These are phyloP conservation scores for Fusarium robinianum DNA, from an alignment of 2,329 filamentous ascomycete genomes.

Conservation along the genomic window DNA sequence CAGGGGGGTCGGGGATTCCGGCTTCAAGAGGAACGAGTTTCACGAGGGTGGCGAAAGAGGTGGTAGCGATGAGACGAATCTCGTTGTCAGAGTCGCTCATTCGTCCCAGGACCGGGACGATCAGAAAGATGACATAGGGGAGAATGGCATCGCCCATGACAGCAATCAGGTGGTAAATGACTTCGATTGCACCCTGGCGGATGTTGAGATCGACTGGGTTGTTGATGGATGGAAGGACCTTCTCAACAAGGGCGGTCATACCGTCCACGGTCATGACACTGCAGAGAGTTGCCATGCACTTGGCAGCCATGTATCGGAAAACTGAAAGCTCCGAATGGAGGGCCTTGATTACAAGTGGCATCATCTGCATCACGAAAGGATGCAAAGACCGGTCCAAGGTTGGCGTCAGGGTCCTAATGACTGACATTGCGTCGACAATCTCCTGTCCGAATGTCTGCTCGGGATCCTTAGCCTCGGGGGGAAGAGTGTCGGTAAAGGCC, in stretches of 20 bases:
- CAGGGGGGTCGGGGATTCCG: constrained; percentile 94
- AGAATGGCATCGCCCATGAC: constrained; percentile 97
- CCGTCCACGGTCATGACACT: constrained; percentile 94
- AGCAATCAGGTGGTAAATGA: constrained; percentile 94
- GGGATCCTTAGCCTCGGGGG: constrained; percentile 72
- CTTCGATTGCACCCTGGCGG: constrained; percentile 92
- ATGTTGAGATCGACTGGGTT: constrained; percentile 87
- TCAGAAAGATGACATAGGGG: constrained; percentile 98
- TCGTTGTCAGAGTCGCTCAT: constrained; percentile 99
- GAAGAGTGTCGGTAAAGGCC: constrained; percentile 74
- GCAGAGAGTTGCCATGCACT: constrained; percentile 96
- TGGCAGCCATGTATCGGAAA: constrained; percentile 94
- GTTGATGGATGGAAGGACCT: constrained; percentile 87
- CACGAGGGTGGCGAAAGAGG: constrained; percentile 93
- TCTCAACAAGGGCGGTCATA: constrained; percentile 94
- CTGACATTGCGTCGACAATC: constrained; percentile 91
- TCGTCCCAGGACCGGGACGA: constrained; percentile 91
- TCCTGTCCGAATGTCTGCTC: constrained; percentile 83
- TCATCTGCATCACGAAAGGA: constrained; percentile 77
- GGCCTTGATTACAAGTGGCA: constrained; percentile 85
- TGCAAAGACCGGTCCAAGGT: constrained; percentile 78
- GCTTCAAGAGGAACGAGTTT: constrained; percentile 97
- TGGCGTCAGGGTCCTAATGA: constrained; percentile 90
- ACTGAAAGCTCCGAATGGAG: constrained; percentile 88
- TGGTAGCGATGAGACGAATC: constrained; percentile 90